Conservation (phyloP, 371 early-diverging fungal species). For the Apophysomyces trapeziformis region DNA sequence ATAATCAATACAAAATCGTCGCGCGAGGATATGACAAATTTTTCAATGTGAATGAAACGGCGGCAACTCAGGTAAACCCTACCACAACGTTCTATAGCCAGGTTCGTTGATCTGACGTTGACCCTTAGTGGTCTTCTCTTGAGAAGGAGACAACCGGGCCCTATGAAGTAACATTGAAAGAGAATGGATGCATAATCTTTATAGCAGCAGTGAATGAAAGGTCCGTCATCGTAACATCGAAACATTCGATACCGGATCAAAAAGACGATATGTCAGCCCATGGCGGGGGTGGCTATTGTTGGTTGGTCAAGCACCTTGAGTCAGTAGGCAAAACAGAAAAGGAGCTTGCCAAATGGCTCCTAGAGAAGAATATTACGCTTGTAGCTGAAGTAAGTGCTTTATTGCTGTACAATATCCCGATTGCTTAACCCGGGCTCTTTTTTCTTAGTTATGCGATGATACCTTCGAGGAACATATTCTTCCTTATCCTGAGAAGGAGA, state of each 20-base stretch:
- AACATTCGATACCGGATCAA: constrained; percentile 67
- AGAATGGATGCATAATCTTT: constrained; percentile 96
- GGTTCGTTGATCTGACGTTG: constrained; percentile 16
- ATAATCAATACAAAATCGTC: constrained; percentile 57
- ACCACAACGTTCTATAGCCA: neutral
- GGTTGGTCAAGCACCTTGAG: constrained; percentile 76
- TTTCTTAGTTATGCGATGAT: constrained; percentile 86
- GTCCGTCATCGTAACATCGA: constrained; percentile 86
- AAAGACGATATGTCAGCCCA: constrained; percentile 39
- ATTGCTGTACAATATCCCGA: constrained; percentile 58
- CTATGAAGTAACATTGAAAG: constrained; percentile 91
- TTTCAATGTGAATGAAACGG: constrained; percentile 79
- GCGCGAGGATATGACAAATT: constrained; percentile 96
- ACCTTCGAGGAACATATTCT: constrained; percentile 94
- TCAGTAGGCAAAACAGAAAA: constrained; percentile 52
- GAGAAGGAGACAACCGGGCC: constrained; percentile 74
- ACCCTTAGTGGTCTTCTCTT: constrained; percentile 59
- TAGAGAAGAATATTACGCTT: constrained; percentile 75
- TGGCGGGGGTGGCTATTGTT: constrained; percentile 74
- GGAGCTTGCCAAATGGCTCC: constrained; percentile 79
- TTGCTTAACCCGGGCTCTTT: no score
- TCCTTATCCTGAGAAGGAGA: constrained; percentile 74
- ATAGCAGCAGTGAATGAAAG: constrained; percentile 68
- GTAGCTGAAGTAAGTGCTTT: constrained; percentile 80
- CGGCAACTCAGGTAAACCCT: constrained; percentile 48